Base-by-base conservation (phyloP, 176 grass and related monocot genomes). In the Zea luxurians region DNA sequence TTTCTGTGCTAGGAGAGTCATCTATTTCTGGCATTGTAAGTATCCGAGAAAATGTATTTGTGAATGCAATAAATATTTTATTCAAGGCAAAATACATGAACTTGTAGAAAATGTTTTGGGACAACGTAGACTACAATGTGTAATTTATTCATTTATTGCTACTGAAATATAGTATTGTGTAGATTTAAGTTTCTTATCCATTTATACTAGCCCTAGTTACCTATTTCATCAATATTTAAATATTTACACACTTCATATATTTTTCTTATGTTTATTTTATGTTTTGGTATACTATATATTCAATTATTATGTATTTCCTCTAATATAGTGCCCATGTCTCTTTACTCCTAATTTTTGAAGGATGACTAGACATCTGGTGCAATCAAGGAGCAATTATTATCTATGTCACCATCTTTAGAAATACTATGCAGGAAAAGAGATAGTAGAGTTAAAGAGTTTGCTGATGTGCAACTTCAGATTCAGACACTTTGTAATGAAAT, bases 351-450 rank as follows among this genome's bases (percentile, higher is more conserved):
- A 64, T 82, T 66, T 82, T 70, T 64, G 54, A 83, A 97, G 94
- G 83, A 89, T 78, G 87, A 97, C 44, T 90, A 97, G 69, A 88
- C 94, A 75, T 83, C 77, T 85, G 94, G 89, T 46, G 92, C 94
- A 60, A 86, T 97, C 85, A 97, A 90, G 80, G 91, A 94, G 62
- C 95, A 98, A 82, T 48, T 98, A 70, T 80, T 85, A 76, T 77
- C 74, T 62, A 88, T 92, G 61, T 86, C 87, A 66, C 95, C 95
- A 71, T 83, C 71, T 47, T 83, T 98, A 61, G 95, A 92, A 37
- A 81, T 83, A 64, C 75, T 98, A 50, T 83, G 74, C 83, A 76
- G 61, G 74, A 82, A 94, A 74, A 98, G 83, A 82, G 91, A 94
- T 36, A 85, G 91, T 52, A 94, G 91, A 53, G 52, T 90, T 48